phyloP scores from a whole-genome alignment of 1,284 basidiomycete species.

The Ceratobasidium sp. region DNA sequence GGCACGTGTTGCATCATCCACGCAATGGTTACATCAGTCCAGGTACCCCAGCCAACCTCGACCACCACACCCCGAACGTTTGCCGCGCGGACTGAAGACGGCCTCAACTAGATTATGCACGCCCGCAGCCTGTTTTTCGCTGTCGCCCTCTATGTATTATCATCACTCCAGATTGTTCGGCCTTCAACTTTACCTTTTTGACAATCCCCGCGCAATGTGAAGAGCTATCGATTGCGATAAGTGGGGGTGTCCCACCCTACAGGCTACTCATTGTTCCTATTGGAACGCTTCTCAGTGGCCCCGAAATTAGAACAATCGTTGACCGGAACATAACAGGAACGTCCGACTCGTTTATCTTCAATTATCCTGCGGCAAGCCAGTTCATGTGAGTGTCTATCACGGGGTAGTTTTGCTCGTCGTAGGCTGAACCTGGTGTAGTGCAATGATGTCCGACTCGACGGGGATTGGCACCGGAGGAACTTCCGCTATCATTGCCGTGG shows the following conservation, averaged over 20 bases:
- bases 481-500: slow-evolving; percentile 65
- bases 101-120: slow-evolving; percentile 2
- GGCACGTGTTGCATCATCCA: slow-evolving; percentile 31
- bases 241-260: slow-evolving; percentile 18
- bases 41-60: slow-evolving; percentile 1
- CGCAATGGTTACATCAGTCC: not conserved
- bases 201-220: slow-evolving; percentile 32
- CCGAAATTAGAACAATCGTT: slow-evolving; percentile 69
- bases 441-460: slow-evolving; percentile 66
- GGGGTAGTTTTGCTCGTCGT: not conserved
- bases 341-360: slow-evolving; percentile 63
- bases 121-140: slow-evolving; percentile 6
- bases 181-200: slow-evolving; percentile 30
- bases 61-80: slow-evolving; percentile 7
- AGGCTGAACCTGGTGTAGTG: slow-evolving; percentile 42
- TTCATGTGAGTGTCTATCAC: slow-evolving; percentile 55
- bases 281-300: slow-evolving; percentile 45
- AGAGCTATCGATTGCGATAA: slow-evolving; percentile 27
- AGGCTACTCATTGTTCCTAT: slow-evolving; percentile 31
- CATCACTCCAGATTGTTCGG: slow-evolving; percentile 9
- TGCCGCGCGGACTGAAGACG: not conserved
- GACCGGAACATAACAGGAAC: slow-evolving; percentile 57
- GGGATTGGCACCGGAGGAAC: slow-evolving; percentile 78
- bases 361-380: slow-evolving; percentile 69
- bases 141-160: not conserved